Evolutionary conservation across 331 rosid species (phyloP).

Genomic region (Quercus tomentella): DNA sequence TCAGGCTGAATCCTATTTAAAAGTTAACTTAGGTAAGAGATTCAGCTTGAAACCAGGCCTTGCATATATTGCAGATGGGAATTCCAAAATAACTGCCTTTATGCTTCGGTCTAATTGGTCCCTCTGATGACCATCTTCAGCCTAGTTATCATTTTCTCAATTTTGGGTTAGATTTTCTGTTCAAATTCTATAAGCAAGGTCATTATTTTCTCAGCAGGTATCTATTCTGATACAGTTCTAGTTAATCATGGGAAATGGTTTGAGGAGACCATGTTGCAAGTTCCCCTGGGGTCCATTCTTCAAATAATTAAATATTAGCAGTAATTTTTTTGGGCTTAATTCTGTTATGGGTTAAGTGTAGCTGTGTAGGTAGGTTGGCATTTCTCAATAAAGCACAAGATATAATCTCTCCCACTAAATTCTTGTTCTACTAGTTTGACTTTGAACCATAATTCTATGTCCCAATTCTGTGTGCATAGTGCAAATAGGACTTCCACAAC

Average conservation of each 20-base stretch:
- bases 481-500: too few species aligned
- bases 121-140: slow-evolving; percentile 33
- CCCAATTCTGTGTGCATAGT: too few species aligned
- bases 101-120: slow-evolving; percentile 78
- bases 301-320: neutral
- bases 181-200: neutral
- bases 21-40: slow-evolving; percentile 50
- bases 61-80: slow-evolving; percentile 48
- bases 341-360: neutral
- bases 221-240: neutral
- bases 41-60: slow-evolving; percentile 81
- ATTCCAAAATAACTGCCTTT: slow-evolving; percentile 47
- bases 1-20: slow-evolving; percentile 70
- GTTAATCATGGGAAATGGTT: neutral
- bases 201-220: slow-evolving; percentile 3
- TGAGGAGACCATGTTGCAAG: too few species aligned
- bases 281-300: too few species aligned
- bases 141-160: neutral
- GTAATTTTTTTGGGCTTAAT: neutral
- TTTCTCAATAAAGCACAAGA: neutral
- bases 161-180: neutral
- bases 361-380: neutral
- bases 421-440: neutral
- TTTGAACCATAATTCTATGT: neutral
- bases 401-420: neutral